Conservation (phyloP, 2,329 filamentous ascomycete genomes). For the Penicillium sp. region DNA sequence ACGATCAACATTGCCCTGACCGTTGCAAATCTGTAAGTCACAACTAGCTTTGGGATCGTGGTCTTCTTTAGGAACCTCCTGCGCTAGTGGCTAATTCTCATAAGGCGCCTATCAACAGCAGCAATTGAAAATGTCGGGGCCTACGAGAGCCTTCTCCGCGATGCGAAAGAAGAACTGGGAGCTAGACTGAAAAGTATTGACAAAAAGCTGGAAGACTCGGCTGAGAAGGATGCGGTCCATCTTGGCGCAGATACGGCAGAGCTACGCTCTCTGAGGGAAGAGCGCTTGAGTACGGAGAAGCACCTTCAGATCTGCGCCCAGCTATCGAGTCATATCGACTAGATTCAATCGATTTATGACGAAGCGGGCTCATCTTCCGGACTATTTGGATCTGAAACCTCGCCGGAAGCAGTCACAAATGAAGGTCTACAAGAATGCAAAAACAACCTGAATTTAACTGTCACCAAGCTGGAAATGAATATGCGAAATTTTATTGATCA, state of each 20-base stretch:
- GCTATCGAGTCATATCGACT: slow-evolving; percentile 30
- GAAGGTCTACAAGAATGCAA: slow-evolving; percentile 39
- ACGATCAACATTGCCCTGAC: slow-evolving; percentile 45
- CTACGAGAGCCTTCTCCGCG: slow-evolving; percentile 28
- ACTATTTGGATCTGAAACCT: slow-evolving; percentile 8
- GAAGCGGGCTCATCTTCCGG: slow-evolving; percentile 15
- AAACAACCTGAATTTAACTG: slow-evolving; percentile 28
- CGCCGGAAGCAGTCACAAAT: slow-evolving; percentile 32
- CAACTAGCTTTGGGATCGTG: slow-evolving; percentile 1
- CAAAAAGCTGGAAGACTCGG: slow-evolving; percentile 24
- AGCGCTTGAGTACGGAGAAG: slow-evolving; percentile 31
- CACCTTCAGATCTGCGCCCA: slow-evolving; percentile 33
- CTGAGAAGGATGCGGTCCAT: slow-evolving; percentile 9
- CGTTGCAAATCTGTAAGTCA: slow-evolving; percentile 42
- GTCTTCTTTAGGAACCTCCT: background rate
- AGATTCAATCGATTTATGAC: slow-evolving; percentile 23
- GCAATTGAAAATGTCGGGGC: slow-evolving; percentile 28
- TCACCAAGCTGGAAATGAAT: slow-evolving; percentile 32
- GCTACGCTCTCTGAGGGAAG: slow-evolving; percentile 25
- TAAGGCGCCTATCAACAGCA: slow-evolving; percentile 34
- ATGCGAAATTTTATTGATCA: slow-evolving; percentile 32
- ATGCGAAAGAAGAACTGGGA: slow-evolving; percentile 27
- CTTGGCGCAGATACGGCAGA: slow-evolving; percentile 22
- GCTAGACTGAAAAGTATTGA: slow-evolving; percentile 30
- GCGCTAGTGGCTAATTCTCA: background rate